Evolutionary conservation across 805 yeast species (phyloP).

Genomic region (Ogataea nitratoaversa): DNA sequence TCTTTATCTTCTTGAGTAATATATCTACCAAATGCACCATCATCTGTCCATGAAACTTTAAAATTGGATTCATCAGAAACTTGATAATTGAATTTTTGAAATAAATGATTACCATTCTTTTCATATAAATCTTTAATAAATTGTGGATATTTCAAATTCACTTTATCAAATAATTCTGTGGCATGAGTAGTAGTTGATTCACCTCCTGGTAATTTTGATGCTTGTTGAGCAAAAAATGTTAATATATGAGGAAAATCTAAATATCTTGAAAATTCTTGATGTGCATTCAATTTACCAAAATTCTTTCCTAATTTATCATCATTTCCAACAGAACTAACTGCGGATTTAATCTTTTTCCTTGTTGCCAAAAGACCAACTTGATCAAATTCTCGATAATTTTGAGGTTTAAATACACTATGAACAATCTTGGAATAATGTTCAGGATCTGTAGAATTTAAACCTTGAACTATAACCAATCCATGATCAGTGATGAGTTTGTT

Average conservation of each 20-base stretch:
- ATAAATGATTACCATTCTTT: constrained; percentile 11
- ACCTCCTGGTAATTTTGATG: constrained; percentile 16
- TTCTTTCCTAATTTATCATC: constrained; percentile 11
- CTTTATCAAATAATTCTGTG: constrained; percentile 19
- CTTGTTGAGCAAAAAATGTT: constrained; percentile 20
- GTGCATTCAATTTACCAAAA: constrained; percentile 15
- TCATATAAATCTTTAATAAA: constrained; percentile 15
- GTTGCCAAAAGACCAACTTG: constrained; percentile 18
- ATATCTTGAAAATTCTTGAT: constrained; percentile 25
- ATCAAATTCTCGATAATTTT: constrained; percentile 9
- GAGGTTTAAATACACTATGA: constrained; percentile 4
- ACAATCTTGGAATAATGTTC: constrained; percentile 9
- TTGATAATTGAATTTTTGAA: constrained; percentile 6
- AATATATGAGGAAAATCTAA: constrained; percentile 19
- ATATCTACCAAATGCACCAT: constrained; percentile 10
- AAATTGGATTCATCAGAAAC: constrained; percentile 6
- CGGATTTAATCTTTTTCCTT: constrained; percentile 8
- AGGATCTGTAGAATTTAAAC: constrained; percentile 7
- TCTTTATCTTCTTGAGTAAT: constrained; percentile 5
- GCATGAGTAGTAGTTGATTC: constrained; percentile 22
- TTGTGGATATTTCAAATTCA: constrained; percentile 20
- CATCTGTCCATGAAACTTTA: constrained; percentile 12
- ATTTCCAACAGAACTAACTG: constrained; percentile 15
- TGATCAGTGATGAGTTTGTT: constrained; percentile 8
- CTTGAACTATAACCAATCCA: constrained; percentile 11